A percentile compares a stretch with the other conserved stretches of the same genome.
phyloP scores from a whole-genome alignment of 192 early-diverging fungal species.

The Phycomyces nitens region DNA sequence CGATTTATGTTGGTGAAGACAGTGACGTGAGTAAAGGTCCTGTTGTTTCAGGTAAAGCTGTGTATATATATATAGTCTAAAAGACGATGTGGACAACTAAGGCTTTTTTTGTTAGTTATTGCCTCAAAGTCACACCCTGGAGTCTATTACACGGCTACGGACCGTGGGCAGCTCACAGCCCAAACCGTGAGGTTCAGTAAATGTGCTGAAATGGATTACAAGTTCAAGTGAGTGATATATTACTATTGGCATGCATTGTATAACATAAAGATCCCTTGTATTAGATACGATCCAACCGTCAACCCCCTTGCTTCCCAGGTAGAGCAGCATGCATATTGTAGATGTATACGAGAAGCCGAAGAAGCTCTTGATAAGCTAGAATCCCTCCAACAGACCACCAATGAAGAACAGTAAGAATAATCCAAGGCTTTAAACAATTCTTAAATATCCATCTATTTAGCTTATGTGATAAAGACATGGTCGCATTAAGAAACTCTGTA shows the following conservation, averaged over 20 bases:
- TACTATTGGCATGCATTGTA: neutral
- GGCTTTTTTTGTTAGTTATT: neutral
- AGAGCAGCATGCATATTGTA: conserved; percentile 16
- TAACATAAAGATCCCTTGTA: neutral
- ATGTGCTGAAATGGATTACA: neutral
- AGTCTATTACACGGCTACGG: conserved; percentile 21
- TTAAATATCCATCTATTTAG: too few species aligned
- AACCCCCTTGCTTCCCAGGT: conserved; percentile 10
- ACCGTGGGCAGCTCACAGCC: conserved; percentile 19
- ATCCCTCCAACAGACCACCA: neutral
- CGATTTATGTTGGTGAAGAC: conserved; percentile 13
- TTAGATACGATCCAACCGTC: conserved; percentile 1
- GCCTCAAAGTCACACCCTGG: conserved; percentile 2
- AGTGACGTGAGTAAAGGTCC: conserved; percentile 6
- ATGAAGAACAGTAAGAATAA: neutral
- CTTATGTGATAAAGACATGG: neutral
- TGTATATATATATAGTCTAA: neutral
- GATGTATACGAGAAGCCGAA: neutral
- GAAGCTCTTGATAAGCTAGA: conserved; percentile 2
- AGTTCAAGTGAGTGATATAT: neutral
- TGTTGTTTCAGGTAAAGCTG: conserved; percentile 15
- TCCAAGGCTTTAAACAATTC: too few species aligned
- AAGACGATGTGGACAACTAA: too few species aligned
- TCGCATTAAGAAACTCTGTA: neutral
- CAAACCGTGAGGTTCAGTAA: conserved; percentile 15